Conservation (phyloP, 2,329 filamentous ascomycete genomes). For the Trichophyton mentagrophytes region DNA sequence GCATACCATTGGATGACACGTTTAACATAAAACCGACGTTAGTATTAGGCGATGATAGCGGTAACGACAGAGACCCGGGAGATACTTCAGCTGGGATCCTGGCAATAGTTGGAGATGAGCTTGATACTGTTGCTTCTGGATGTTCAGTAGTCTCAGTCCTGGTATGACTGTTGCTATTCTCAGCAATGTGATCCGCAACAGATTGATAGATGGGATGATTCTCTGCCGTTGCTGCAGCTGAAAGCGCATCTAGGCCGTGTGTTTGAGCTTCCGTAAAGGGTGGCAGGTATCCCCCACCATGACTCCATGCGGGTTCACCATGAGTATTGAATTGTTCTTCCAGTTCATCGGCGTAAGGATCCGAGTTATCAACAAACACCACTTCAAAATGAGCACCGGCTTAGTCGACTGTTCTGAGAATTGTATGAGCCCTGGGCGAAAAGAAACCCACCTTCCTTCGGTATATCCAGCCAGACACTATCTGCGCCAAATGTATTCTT, state of each 20-base stretch:
- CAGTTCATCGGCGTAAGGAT: slow-evolving; percentile 46
- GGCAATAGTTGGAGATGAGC: slow-evolving; percentile 23
- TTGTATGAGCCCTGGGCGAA: background rate
- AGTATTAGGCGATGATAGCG: slow-evolving; percentile 32
- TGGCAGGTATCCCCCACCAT: slow-evolving; percentile 15
- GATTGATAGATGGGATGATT: slow-evolving; percentile 19
- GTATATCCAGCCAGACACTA: slow-evolving; percentile 51
- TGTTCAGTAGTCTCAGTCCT: slow-evolving; percentile 15
- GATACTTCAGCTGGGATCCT: slow-evolving; percentile 21
- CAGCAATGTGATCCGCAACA: slow-evolving; percentile 14
- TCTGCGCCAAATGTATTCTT: slow-evolving; percentile 51
- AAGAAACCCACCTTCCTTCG: slow-evolving; percentile 38
- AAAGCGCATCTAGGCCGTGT: slow-evolving; percentile 43
- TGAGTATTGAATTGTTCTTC: slow-evolving; percentile 23
- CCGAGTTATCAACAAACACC: slow-evolving; percentile 49
- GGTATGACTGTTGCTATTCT: slow-evolving; percentile 16
- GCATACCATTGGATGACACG: slow-evolving; percentile 16
- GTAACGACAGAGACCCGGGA: slow-evolving; percentile 32
- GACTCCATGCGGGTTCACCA: slow-evolving; percentile 23
- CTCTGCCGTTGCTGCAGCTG: slow-evolving; percentile 38
- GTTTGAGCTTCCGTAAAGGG: slow-evolving; percentile 26
- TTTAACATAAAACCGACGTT: slow-evolving; percentile 48
- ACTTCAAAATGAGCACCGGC: slow-evolving; percentile 27
- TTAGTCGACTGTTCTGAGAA: background rate
- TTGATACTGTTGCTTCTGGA: slow-evolving; percentile 17